phyloP scores from a whole-genome alignment of 352 stramenopile genomes.

The Pythium sukuiense region DNA sequence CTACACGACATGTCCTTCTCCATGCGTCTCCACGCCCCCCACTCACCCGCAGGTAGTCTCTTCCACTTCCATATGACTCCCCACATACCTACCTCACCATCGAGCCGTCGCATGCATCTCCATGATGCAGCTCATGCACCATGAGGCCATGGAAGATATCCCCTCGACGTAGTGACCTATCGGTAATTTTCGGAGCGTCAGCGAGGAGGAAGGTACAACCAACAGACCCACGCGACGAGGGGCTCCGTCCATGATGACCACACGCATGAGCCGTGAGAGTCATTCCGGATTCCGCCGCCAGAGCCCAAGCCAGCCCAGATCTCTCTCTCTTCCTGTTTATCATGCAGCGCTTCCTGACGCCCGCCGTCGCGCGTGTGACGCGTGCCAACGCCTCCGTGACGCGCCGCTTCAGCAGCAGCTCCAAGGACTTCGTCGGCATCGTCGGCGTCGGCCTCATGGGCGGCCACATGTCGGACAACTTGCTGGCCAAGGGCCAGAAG shows the following conservation, averaged over 20 bases:
- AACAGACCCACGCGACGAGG: background rate
- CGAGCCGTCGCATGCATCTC: background rate
- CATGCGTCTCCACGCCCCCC: conserved; percentile 15
- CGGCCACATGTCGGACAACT: conserved; percentile 91
- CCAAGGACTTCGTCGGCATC: conserved; percentile 74
- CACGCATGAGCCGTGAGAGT: conserved; percentile 4
- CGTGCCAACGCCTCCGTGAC: conserved; percentile 7
- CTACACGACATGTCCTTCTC: background rate
- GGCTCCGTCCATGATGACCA: background rate
- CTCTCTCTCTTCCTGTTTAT: background rate
- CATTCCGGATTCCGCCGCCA: conserved; percentile 11
- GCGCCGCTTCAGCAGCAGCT: conserved; percentile 19
- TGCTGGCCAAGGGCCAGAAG: conserved; percentile 77
- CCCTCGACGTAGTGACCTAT: conserved; percentile 8
- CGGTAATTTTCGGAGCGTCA: background rate
- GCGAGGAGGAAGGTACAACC: background rate
- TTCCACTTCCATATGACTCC: background rate
- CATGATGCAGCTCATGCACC: background rate
- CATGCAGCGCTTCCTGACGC: conserved; percentile 5
- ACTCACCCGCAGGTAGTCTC: background rate
- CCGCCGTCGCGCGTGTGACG: conserved; percentile 10
- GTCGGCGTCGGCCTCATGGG: conserved; percentile 95
- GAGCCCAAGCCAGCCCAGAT: background rate
- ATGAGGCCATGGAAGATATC: conserved; percentile 1
- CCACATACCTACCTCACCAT: background rate